Evolutionary conservation across 768 basidiomycete genomes (phyloP).

Genomic region (Lactarius indigo): DNA sequence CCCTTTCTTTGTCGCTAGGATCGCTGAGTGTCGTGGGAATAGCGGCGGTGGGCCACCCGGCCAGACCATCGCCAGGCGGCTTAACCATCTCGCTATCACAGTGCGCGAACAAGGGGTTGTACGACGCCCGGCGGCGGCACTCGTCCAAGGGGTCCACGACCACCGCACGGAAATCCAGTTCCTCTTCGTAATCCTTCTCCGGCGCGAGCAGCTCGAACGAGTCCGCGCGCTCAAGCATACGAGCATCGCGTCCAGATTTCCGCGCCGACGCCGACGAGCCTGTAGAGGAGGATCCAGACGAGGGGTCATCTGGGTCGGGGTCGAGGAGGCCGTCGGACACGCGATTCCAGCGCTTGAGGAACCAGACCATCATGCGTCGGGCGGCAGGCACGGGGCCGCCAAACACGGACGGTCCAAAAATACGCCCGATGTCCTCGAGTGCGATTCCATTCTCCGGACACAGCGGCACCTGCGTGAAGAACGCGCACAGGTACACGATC

Average conservation of each 20-base stretch:
- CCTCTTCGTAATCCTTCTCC: constrained; percentile 12
- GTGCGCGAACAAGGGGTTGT: background rate
- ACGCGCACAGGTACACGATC: constrained; percentile 44
- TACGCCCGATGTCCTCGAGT: constrained; percentile 42
- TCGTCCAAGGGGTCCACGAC: background rate
- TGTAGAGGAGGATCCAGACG: background rate
- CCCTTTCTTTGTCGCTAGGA: background rate
- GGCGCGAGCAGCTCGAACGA: constrained; percentile 16
- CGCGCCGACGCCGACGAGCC: background rate
- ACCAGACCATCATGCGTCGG: constrained; percentile 24
- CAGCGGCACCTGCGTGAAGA: constrained; percentile 50
- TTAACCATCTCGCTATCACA: background rate
- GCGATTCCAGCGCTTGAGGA: constrained; percentile 23
- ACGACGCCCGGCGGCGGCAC: background rate
- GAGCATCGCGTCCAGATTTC: background rate
- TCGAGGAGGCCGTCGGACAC: constrained; percentile 26
- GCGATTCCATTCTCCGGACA: constrained; percentile 49
- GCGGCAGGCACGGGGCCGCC: constrained; percentile 31
- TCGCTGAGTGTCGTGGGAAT: background rate
- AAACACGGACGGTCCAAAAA: constrained; percentile 44
- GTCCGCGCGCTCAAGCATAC: constrained; percentile 7
- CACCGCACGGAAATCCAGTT: background rate
- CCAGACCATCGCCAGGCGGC: background rate
- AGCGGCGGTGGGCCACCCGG: background rate
- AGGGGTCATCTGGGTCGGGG: background rate